Percentiles rank a stretch among this genome's conserved stretches.
Evolutionary conservation across 163 green algal species (phyloP).

Genomic region (Dunaliella salina): DNA sequence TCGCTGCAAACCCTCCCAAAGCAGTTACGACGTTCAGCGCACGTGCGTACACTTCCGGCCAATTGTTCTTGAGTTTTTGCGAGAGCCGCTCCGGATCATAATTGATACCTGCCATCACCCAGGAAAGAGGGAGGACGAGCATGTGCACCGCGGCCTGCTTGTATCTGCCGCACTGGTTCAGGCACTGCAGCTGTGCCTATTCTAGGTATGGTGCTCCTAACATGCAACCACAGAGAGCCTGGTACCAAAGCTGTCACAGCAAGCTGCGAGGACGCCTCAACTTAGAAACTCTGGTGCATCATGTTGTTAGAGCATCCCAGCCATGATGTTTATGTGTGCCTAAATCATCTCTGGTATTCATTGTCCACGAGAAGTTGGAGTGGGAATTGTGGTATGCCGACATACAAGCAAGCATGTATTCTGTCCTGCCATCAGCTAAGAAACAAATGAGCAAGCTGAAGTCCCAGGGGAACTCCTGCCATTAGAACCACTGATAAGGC

Average conservation of each 20-base stretch:
- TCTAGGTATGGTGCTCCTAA: not conserved
- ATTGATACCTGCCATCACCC: constrained; percentile 19
- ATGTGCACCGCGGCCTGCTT: not conserved
- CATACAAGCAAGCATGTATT: no score
- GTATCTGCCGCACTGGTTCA: not conserved
- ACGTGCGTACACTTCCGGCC: constrained; percentile 43
- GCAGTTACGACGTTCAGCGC: constrained; percentile 51
- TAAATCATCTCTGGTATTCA: no score
- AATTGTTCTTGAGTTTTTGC: constrained; percentile 39
- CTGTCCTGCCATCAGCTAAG: no score
- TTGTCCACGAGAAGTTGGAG: no score
- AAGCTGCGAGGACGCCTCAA: not conserved
- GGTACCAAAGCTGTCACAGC: not conserved
- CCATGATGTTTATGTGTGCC: no score
- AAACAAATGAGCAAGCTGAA: no score
- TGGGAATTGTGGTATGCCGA: no score
- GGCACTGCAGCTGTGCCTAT: not conserved
- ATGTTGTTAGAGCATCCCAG: no score
- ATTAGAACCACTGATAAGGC: not conserved
- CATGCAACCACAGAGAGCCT: not conserved
- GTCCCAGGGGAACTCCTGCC: no score
- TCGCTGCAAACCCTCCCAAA: constrained; percentile 66
- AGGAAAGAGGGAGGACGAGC: not conserved
- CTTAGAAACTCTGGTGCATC: not conserved
- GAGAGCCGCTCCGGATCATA: constrained; percentile 76